phyloP scores from a whole-genome alignment of 352 stramenopile species.

The Globisporangium nodosum region DNA sequence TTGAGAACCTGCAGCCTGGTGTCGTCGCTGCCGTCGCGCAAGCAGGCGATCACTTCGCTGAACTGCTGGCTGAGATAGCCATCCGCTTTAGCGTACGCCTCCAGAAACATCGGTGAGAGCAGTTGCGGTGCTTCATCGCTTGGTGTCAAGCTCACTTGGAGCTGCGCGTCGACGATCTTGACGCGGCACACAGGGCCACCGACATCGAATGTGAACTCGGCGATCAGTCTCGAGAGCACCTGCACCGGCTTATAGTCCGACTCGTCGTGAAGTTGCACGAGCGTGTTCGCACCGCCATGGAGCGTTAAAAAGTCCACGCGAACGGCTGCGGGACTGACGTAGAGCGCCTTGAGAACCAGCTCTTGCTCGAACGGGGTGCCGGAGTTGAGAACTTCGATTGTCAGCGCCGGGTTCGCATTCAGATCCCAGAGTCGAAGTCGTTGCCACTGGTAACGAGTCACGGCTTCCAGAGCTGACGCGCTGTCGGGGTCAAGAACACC shows the following conservation, averaged over 20 bases:
- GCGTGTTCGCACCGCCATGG: neutral
- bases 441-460: neutral
- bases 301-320: neutral
- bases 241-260: neutral
- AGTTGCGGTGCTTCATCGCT: neutral
- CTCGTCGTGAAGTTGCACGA: neutral
- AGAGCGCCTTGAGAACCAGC: neutral
- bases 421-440: neutral
- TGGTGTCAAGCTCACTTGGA: neutral
- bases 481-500: neutral
- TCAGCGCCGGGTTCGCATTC: neutral
- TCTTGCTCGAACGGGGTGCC: neutral
- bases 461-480: neutral
- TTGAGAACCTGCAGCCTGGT: neutral
- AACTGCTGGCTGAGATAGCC: neutral
- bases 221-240: neutral
- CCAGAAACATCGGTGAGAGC: neutral
- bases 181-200: neutral
- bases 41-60: neutral
- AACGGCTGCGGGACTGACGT: neutral
- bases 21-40: neutral
- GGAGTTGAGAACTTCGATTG: neutral
- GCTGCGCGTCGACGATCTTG: neutral
- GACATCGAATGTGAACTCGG: neutral
- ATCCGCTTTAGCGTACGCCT: neutral